Evolutionary conservation across 108 stramenopile genomes (phyloP).

Genomic region (Conticribra weissflogii): DNA sequence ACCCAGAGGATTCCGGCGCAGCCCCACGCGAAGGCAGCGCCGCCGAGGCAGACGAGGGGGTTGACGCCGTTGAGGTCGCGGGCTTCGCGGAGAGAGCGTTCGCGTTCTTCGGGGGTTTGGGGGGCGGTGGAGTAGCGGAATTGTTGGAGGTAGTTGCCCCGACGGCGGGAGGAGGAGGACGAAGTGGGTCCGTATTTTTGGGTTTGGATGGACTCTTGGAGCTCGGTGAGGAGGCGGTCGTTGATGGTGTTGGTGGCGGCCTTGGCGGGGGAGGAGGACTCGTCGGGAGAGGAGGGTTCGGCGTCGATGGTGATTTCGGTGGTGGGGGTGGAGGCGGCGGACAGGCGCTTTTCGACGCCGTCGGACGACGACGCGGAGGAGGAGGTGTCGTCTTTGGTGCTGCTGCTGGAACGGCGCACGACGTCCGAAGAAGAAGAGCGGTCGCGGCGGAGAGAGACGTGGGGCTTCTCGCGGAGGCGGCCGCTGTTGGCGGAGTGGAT

Average conservation of each 20-base stretch:
- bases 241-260: slow-evolving; percentile 79
- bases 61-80: slow-evolving; percentile 86
- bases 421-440: background rate
- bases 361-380: background rate
- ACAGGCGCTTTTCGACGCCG: slow-evolving; percentile 10
- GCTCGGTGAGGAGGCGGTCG: slow-evolving; percentile 77
- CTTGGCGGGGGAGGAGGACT: slow-evolving; percentile 4
- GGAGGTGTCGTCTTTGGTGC: background rate
- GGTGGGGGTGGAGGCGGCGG: slow-evolving; percentile 10
- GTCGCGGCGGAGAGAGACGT: background rate
- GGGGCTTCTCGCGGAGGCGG: background rate
- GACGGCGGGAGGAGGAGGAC: slow-evolving; percentile 12
- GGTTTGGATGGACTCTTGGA: slow-evolving; percentile 57
- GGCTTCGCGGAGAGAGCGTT: slow-evolving; percentile 66
- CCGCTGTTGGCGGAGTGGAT: slow-evolving; percentile 5
- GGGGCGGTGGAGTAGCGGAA: slow-evolving; percentile 59
- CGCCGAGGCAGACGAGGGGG: slow-evolving; percentile 68
- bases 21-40: slow-evolving; percentile 67
- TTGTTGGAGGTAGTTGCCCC: slow-evolving; percentile 50
- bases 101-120: slow-evolving; percentile 71
- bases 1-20: slow-evolving; percentile 68
- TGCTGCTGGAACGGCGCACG: slow-evolving; percentile 3
- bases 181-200: slow-evolving; percentile 57
- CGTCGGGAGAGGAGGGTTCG: slow-evolving; percentile 1
- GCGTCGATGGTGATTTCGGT: slow-evolving; percentile 11